phyloP scores from a whole-genome alignment of 108 stramenopile species.

The Cylindrotheca fusiformis region DNA sequence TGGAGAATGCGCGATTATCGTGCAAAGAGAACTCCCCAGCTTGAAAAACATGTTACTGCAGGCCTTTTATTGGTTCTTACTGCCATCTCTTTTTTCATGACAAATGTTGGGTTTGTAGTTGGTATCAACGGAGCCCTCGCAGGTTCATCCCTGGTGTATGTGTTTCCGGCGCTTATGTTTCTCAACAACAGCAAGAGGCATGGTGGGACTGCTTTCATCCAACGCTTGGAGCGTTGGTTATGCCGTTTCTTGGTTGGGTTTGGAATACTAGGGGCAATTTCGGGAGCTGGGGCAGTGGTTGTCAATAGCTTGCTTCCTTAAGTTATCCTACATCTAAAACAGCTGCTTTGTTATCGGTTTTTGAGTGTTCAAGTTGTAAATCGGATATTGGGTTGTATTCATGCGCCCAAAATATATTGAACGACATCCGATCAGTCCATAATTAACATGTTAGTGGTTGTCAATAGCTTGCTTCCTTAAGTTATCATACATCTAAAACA shows the following conservation, averaged over 20 bases:
- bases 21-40: too few relatives aligned
- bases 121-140: slow-evolving; percentile 84
- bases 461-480: slow-evolving; percentile 64
- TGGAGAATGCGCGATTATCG: too few relatives aligned
- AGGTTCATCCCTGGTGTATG: slow-evolving; percentile 85
- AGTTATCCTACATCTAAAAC: too few relatives aligned
- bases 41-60: too few relatives aligned
- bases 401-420: too few relatives aligned
- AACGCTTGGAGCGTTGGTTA: slow-evolving; percentile 43
- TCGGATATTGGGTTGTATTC: too few relatives aligned
- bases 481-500: too few relatives aligned
- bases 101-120: slow-evolving; percentile 91
- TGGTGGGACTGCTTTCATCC: slow-evolving; percentile 15
- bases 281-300: slow-evolving; percentile 50
- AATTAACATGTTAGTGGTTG: slow-evolving; percentile 46
- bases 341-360: too few relatives aligned
- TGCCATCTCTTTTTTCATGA: slow-evolving; percentile 58
- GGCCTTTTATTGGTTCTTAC: slow-evolving; percentile 46
- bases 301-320: slow-evolving; percentile 62
- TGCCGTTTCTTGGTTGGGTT: slow-evolving; percentile 57
- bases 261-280: slow-evolving; percentile 44
- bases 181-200: slow-evolving; percentile 30
- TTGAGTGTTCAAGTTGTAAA: too few relatives aligned
- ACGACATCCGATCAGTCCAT: too few relatives aligned
- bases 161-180: slow-evolving; percentile 83